phyloP scores from a whole-genome alignment of 768 basidiomycete species.

The Hebeloma cylindrosporum region DNA sequence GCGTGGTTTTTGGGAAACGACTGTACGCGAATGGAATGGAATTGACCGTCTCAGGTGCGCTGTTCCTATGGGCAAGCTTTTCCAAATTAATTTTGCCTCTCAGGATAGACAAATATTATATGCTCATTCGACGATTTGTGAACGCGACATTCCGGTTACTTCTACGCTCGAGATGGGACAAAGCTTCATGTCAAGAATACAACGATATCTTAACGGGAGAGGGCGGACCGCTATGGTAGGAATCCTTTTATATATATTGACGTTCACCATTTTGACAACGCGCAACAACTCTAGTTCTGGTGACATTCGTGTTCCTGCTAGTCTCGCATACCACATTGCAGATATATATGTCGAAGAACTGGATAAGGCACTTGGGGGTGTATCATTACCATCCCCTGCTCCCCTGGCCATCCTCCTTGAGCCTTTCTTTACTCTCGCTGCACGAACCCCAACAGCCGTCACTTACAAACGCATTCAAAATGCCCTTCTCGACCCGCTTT shows the following conservation, averaged over 20 bases:
- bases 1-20: slow-evolving; percentile 87
- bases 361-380: slow-evolving; percentile 55
- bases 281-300: slow-evolving; percentile 47
- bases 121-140: slow-evolving; percentile 87
- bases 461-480: slow-evolving; percentile 76
- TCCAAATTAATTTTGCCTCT: slow-evolving; percentile 5
- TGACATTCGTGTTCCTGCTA: slow-evolving; percentile 71
- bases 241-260: slow-evolving; percentile 1
- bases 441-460: slow-evolving; percentile 59
- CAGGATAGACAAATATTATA: slow-evolving; percentile 97
- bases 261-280: slow-evolving; percentile 8
- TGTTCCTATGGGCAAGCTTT: slow-evolving; percentile 5
- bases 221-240: slow-evolving; percentile 88
- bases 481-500: slow-evolving; percentile 67
- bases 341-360: slow-evolving; percentile 93
- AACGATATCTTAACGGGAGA: slow-evolving; percentile 60
- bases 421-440: slow-evolving; percentile 75
- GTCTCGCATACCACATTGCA: slow-evolving; percentile 81
- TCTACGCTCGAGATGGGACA: slow-evolving; percentile 68
- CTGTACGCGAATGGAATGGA: slow-evolving; percentile 90
- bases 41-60: slow-evolving; percentile 88
- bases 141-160: slow-evolving; percentile 85
- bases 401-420: slow-evolving; percentile 35
- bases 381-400: slow-evolving; percentile 49
- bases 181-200: slow-evolving; percentile 53